Evolutionary conservation across 2,329 filamentous ascomycete genomes (phyloP).

Genomic region (Alternaria viburni): DNA sequence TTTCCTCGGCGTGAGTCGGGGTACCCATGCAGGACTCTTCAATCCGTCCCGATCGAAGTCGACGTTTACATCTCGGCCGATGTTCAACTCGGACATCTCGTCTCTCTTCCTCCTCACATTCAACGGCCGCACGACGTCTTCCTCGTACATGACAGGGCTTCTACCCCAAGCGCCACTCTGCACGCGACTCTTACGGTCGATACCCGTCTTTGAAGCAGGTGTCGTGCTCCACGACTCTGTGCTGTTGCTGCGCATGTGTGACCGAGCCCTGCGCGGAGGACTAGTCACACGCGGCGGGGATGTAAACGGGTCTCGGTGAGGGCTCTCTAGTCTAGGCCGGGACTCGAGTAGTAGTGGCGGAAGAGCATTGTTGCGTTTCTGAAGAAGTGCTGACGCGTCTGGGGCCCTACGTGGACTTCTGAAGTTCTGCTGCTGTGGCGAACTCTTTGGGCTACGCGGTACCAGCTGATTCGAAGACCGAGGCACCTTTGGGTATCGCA

Average conservation of each 20-base stretch:
- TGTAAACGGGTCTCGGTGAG: slow-evolving; percentile 35
- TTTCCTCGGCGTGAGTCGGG: slow-evolving; percentile 69
- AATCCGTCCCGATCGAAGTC: slow-evolving; percentile 30
- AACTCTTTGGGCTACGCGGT: slow-evolving; percentile 45
- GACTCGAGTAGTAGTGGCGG: slow-evolving; percentile 44
- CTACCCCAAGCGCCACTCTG: slow-evolving; percentile 36
- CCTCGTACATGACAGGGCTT: slow-evolving; percentile 37
- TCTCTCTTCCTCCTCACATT: slow-evolving; percentile 28
- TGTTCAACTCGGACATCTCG: slow-evolving; percentile 26
- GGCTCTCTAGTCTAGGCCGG: slow-evolving; percentile 19
- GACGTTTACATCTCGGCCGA: slow-evolving; percentile 21
- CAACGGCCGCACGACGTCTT: slow-evolving; percentile 31
- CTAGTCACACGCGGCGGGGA: slow-evolving; percentile 19
- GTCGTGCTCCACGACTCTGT: slow-evolving; percentile 30
- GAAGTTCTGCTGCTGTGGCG: slow-evolving; percentile 11
- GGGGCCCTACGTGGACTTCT: slow-evolving; percentile 11
- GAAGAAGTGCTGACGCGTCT: slow-evolving; percentile 15
- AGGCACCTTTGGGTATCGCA: slow-evolving; percentile 57
- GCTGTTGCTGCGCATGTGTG: slow-evolving; percentile 34
- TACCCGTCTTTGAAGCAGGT: slow-evolving; percentile 17
- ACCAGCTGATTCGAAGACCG: slow-evolving; percentile 55
- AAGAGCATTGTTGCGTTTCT: slow-evolving; percentile 24
- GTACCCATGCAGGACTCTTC: slow-evolving; percentile 64
- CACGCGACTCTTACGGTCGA: slow-evolving; percentile 28
- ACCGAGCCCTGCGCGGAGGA: slow-evolving; percentile 23